Evolutionary conservation across 768 basidiomycete genomes (phyloP).

Genomic region (Suillus fuscotomentosus): DNA sequence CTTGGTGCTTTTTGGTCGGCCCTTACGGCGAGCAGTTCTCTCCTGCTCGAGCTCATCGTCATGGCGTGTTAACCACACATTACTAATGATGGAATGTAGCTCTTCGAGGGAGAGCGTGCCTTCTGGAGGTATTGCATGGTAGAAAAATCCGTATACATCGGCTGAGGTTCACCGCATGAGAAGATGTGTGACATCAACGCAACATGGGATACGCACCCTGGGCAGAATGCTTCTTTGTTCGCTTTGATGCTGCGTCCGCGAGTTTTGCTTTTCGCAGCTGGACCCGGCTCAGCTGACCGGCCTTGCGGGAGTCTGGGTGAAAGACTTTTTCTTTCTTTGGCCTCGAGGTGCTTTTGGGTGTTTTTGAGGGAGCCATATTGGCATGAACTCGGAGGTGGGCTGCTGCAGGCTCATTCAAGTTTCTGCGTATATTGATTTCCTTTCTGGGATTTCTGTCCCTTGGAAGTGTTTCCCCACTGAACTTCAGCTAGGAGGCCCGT

Average conservation of each 20-base stretch:
- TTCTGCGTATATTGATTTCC: neutral
- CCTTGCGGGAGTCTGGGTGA: constrained; percentile 84
- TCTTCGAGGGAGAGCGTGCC: constrained; percentile 58
- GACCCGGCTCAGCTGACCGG: constrained; percentile 66
- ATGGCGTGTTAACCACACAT: constrained; percentile 73
- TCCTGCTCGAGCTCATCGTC: constrained; percentile 67
- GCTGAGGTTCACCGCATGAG: constrained; percentile 35
- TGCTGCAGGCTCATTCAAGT: neutral
- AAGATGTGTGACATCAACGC: neutral
- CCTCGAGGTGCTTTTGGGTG: constrained; percentile 19
- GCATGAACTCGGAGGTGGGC: neutral
- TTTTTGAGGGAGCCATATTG: constrained; percentile 3
- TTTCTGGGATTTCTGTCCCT: neutral
- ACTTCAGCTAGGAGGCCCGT: neutral
- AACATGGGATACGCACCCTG: constrained; percentile 41
- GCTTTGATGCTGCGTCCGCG: constrained; percentile 50
- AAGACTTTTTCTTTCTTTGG: constrained; percentile 77
- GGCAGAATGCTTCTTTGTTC: constrained; percentile 53
- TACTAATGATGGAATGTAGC: constrained; percentile 60
- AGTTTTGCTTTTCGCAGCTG: constrained; percentile 71
- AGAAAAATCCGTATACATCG: constrained; percentile 76
- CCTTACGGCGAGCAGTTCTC: constrained; percentile 59
- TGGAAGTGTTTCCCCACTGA: neutral
- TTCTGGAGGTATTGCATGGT: constrained; percentile 62
- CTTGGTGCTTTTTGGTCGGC: constrained; percentile 69